Evolutionary conservation across 495 filamentous ascomycete species (phyloP), one percentile per base, ranked within the genome.

Genomic region (Podospora bellae-mahoneyi): DNA sequence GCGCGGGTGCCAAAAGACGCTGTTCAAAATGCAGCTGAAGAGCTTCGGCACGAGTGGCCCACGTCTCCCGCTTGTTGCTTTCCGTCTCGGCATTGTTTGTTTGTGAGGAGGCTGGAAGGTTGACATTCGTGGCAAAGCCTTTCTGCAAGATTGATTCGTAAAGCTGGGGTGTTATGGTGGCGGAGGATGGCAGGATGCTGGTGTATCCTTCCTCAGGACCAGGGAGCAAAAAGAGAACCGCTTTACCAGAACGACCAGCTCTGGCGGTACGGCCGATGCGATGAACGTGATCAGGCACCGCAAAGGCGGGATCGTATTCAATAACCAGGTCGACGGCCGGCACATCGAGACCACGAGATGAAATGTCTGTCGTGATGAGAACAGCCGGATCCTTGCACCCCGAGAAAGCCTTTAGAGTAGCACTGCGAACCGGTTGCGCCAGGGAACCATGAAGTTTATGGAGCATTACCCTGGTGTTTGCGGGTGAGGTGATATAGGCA

Each of bases 391-490:
- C 83, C 3, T 81, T 82, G 67, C 84, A 88, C 54, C 75, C 74
- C 27, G 90, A 85, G 80, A 95, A 99, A 16, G 91, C 85, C 58
- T 86, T 81, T 9, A 99, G 86, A 0, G 95, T 97, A 2, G 91
- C 83, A 1, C 93, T 95, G 57, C 96, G 91, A 64, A 93, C 86
- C 5, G 90, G 85, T 78, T 98, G 95, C 1, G 91, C 85, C 6
- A 98, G 86, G n/a, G 94, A 97, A 54, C 95, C 95, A 78, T 99
- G 96, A 30, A 98, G 90, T 71, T 90, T 90, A 76, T 94, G 88
- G n/a, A 97, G 75, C 6, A 85, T 86, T 20, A 97, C 86, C 66
- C 59, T 82, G 65, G 78, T 78, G 39, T 82, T 84, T 27, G 81
- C 82, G 10, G 78, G 77, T 0, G 82, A 83, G n/a, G 81, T 84